Base-by-base conservation (phyloP, 768 basidiomycete genomes). In the Tricholoma saponaceum region DNA sequence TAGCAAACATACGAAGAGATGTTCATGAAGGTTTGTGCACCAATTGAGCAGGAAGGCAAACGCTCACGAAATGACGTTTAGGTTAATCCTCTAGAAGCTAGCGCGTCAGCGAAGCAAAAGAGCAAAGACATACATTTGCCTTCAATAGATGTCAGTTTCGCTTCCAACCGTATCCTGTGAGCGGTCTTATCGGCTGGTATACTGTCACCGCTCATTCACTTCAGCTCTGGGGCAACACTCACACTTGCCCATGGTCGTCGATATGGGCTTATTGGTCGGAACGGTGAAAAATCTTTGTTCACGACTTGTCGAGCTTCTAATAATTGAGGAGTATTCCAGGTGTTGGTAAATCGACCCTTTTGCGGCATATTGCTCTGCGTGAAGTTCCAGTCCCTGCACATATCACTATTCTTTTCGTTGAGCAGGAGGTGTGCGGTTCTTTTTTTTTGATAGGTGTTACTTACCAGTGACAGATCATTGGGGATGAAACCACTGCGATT, bases 1-100 rank as follows among this genome's bases (percentile, higher is more conserved):
- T 64, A 98, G 87, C 94, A 98, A 90, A 84, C 88, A 18, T 98
- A 98, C 74, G 96, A 98, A 69, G 97, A 99, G 69, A 88, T 99
- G 85, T 99, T 95, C 76, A 92, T 99, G 91, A 93, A 97, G 81
- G 94, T 87, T 55, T 32, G 51, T 46, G 55, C 28, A 25, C n/a
- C 25, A 16, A 7, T 20, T 58, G 35, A 51, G 57, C 49, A 37
- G n/a, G 25, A 32, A n/a, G 30, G 20, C 32, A 7, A 18, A 12
- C 26, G 10, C 30, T 51, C 44, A 55, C 18, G 52, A 28, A 44
- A 46, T 13, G 41, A 25, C 37, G 23, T 30, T 9, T 49, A 91
- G 89, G 90, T 95, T 75, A 99, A 99, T 73, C 94, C 97, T 39
- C 73, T 99, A 58, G 92, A 95, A 71, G 86, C 89, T 0, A 83